Conservation (phyloP, 805 yeast species). For the Blastobotrys peoriensis region DNA sequence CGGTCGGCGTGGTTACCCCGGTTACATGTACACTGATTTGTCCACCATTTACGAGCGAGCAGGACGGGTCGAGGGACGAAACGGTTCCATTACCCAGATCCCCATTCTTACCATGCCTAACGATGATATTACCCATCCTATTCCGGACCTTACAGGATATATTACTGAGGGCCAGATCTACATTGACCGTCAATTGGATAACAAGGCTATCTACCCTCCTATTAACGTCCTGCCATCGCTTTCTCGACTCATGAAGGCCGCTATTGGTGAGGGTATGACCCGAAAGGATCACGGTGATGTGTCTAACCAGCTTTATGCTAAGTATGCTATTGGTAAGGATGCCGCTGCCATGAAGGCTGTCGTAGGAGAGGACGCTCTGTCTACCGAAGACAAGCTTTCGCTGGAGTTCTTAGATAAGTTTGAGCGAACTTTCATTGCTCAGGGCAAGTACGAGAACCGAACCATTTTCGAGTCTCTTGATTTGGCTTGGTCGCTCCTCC, state of each 20-base stretch:
- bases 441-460: slow-evolving; percentile 97
- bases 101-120: slow-evolving; percentile 99
- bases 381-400: slow-evolving; percentile 95
- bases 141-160: slow-evolving; percentile 99
- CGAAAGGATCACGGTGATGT: slow-evolving; percentile 99
- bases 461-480: slow-evolving; percentile 91
- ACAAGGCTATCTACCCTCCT: slow-evolving; percentile 98
- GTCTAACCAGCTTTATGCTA: slow-evolving; percentile 96
- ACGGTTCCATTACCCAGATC: slow-evolving; percentile 98
- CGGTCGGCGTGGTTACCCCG: slow-evolving; percentile 99
- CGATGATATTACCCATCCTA: slow-evolving; percentile 99
- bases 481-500: slow-evolving; percentile 95
- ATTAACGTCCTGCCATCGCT: slow-evolving; percentile 96
- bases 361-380: slow-evolving; percentile 98
- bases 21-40: slow-evolving; percentile 99
- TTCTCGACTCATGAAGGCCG: slow-evolving; percentile 97
- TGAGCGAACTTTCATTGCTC: slow-evolving; percentile 90
- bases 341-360: slow-evolving; percentile 99
- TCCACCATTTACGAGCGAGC: slow-evolving; percentile 99
- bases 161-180: slow-evolving; percentile 99
- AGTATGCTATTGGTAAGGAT: slow-evolving; percentile 99
- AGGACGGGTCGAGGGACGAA: slow-evolving; percentile 99
- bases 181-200: slow-evolving; percentile 91
- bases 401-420: slow-evolving; percentile 96
- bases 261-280: slow-evolving; percentile 99